Evolutionary conservation across 805 yeast genomes (phyloP), one percentile per base, ranked within the genome.

Genomic region (Zygoascus ofunaensis): DNA sequence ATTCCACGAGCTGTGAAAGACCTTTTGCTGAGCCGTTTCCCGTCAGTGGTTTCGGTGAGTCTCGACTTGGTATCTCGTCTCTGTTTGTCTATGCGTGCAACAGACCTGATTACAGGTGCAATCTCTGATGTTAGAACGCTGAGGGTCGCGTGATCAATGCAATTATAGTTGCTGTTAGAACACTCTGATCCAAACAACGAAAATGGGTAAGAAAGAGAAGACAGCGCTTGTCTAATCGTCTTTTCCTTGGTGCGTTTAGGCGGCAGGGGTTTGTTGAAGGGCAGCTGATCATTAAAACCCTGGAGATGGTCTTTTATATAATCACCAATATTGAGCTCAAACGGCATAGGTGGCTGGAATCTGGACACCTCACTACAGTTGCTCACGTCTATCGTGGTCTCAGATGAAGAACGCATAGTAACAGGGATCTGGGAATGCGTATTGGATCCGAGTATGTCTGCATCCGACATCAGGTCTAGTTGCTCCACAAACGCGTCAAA

Each of bases 51-150:
- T 15, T 17, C 19, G 7, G 12, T 20, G 14, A 14, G 12, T 23
- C 26, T n/a, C 12, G 37, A 15, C 10, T 36, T 18, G 12, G 20
- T 5, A 12, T 23, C 23, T 7, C 34, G 20, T 7, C 3, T 44
- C 20, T 35, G 39, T 7, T 17, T 23, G 28, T 62, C 66, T 3
- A 47, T 47, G n/a, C 52, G 50, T 1, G 59, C 64, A 51, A 62
- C 59, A 3, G 33, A 33, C 4, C 66, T 55, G 32, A 54, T 40
- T 42, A 44, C 53, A 1, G 66, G 66, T 1, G 54, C 53, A 4
- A 59, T 28, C 19, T 61, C 62, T 1, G 49, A 20, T 5, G 53
- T 45, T 28, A 49, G 23, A 1, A 35, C 18, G 5, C 20, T 41
- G 5, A 41, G 50, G 4, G 50, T 48, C 12, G 28, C 14, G 30